phyloP scores from a whole-genome alignment of 768 basidiomycete genomes.

The Lactarius tabidus region DNA sequence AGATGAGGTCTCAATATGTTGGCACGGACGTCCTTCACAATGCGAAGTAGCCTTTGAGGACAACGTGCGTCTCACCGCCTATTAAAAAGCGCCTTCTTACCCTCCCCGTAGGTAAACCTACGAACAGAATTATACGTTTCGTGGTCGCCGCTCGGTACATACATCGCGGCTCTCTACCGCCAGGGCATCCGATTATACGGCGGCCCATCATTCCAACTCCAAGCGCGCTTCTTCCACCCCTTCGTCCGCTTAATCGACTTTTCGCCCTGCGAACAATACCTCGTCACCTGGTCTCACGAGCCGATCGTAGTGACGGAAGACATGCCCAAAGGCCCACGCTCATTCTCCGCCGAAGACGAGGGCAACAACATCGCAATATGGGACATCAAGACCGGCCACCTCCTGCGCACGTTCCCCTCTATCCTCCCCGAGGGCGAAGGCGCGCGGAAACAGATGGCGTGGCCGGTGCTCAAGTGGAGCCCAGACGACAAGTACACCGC shows the following conservation, averaged over 20 bases:
- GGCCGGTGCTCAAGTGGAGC: slow-evolving; percentile 97
- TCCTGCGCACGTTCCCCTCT: slow-evolving; percentile 87
- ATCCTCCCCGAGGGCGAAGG: slow-evolving; percentile 57
- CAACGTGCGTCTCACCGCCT: slow-evolving; percentile 47
- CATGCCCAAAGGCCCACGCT: slow-evolving; percentile 75
- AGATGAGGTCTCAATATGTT: slow-evolving; percentile 84
- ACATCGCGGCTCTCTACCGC: slow-evolving; percentile 87
- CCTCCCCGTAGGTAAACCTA: slow-evolving; percentile 40
- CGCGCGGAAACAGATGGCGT: slow-evolving; percentile 79
- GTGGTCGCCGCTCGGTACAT: slow-evolving; percentile 97
- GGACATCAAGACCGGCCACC: slow-evolving; percentile 91
- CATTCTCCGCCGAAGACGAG: slow-evolving; percentile 90
- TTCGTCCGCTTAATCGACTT: slow-evolving; percentile 95
- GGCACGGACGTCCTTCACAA: slow-evolving; percentile 90
- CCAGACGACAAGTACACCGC: slow-evolving; percentile 94
- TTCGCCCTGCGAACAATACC: slow-evolving; percentile 92
- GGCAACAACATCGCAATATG: slow-evolving; percentile 97
- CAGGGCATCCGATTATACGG: slow-evolving; percentile 97
- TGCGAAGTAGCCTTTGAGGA: slow-evolving; percentile 73
- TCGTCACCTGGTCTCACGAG: slow-evolving; percentile 97
- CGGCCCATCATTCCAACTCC: slow-evolving; percentile 82
- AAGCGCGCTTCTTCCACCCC: slow-evolving; percentile 92
- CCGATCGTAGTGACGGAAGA: slow-evolving; percentile 83
- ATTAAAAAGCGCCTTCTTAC: slow-evolving; percentile 11
- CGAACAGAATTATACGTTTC: slow-evolving; percentile 97